Percentiles rank a stretch among this genome's conserved stretches.
phyloP scores from a whole-genome alignment of 148 eudicot genomes.

The Rhododendron ovatum region DNA sequence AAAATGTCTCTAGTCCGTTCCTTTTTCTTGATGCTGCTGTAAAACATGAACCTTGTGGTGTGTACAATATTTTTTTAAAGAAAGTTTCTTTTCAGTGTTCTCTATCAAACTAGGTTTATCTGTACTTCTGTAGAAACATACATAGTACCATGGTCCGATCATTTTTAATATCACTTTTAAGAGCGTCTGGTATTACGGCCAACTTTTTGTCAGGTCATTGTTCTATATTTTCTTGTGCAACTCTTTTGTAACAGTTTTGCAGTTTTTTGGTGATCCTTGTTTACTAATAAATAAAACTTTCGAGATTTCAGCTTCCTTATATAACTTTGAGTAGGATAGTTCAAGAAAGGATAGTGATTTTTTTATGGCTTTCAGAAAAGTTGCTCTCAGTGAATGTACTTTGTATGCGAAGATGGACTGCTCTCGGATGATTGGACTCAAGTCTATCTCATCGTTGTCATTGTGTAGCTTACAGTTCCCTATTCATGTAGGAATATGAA shows the following conservation, averaged over 20 bases:
- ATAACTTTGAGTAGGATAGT: neutral
- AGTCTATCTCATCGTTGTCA: neutral
- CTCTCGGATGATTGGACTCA: neutral
- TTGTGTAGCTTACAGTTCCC: constrained; percentile 2
- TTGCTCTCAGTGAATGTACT: neutral
- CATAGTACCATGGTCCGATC: neutral
- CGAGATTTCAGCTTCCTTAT: neutral
- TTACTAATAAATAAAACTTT: neutral
- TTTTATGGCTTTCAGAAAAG: neutral
- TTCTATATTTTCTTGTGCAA: neutral
- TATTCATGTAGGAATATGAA: constrained; percentile 64
- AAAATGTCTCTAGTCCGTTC: neutral
- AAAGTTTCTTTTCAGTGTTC: neutral
- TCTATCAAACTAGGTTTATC: neutral
- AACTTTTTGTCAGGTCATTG: neutral
- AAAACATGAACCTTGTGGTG: neutral
- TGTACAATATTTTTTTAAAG: neutral
- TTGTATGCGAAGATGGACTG: neutral
- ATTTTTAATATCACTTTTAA: neutral
- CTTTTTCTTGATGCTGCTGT: neutral
- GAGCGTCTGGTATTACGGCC: neutral
- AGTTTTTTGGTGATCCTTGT: neutral
- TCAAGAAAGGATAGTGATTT: neutral
- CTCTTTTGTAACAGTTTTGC: neutral
- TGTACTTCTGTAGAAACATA: neutral